phyloP scores from a whole-genome alignment of 31 red algal genomes.

The Endocladia muricata region DNA sequence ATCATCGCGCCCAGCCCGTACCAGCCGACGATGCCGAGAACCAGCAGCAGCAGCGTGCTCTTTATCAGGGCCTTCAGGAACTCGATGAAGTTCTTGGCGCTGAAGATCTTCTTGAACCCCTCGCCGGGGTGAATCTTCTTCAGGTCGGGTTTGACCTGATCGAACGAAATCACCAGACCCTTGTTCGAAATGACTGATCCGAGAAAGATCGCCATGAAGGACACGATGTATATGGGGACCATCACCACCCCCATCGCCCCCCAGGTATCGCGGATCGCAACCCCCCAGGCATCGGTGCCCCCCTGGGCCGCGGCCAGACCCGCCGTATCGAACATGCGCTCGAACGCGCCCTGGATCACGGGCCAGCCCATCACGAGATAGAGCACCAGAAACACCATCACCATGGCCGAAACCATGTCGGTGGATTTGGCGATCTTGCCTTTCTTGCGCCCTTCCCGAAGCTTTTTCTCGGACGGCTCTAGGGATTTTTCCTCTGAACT shows the following conservation, averaged over 20 bases:
- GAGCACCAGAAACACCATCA: neutral
- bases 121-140: neutral
- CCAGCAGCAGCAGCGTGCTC: neutral
- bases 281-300: neutral
- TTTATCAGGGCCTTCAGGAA: neutral
- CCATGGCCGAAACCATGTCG: neutral
- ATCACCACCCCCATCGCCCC: neutral
- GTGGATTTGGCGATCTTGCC: neutral
- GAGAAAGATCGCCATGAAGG: neutral
- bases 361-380: neutral
- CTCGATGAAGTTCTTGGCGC: neutral
- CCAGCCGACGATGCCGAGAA: neutral
- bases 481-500: neutral
- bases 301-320: neutral
- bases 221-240: neutral
- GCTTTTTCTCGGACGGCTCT: neutral
- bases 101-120: neutral
- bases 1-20: neutral
- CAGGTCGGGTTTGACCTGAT: neutral
- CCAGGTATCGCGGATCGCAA: neutral
- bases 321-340: neutral
- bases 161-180: neutral
- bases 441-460: neutral
- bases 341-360: neutral
- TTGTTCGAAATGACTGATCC: neutral